Evolutionary conservation across 345 rosid genomes (phyloP), one percentile per base, ranked within the genome.

Genomic region (Firmiana major): DNA sequence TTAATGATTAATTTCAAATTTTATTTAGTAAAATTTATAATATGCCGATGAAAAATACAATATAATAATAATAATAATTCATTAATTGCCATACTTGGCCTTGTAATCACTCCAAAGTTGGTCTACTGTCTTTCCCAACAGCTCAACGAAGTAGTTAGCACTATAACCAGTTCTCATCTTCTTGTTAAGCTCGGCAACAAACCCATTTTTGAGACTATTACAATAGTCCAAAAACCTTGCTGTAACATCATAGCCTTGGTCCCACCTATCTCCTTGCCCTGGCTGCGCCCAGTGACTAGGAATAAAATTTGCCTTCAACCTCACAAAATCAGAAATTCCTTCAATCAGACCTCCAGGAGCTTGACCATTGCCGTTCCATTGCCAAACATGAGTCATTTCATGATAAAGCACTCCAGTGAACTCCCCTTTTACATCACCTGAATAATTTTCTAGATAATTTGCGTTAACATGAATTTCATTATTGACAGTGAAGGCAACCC

Each of bases 71-170:
- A 40, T 40, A 4, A 2, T 7, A 7, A 54, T 54, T 54, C 9
- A 54, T 55, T 55, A 73, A 0, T 82, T 79, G 24, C 83, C 86
- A 78, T 89, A 88, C 66, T 84, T 78, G 26, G 91, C 91, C 85
- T 91, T 90, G 74, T 91, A 91, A 3, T 93, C 93, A 38, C 58
- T 77, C 93, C 92, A 93, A 0, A 93, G 86, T 80, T 93, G 92
- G 71, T 86, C 89, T 7, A 90, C 93, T 6, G 75, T 80, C 80
- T 87, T 90, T 21, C 93, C 92, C 9, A 89, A 76, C 80, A 91
- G 76, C 1, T 91, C 92, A 43, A 84, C 86, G 10, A 91, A 91
- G 76, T 59, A 91, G 19, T 22, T 9, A 17, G 74, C 82, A 38
- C 81, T 88, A 6, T 89, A 90, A 0, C 84, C 93, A 53, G 3